These are phyloP conservation scores for Xylaria sp. DNA, from an alignment of 495 filamentous ascomycete genomes.

Conservation along the genomic window DNA sequence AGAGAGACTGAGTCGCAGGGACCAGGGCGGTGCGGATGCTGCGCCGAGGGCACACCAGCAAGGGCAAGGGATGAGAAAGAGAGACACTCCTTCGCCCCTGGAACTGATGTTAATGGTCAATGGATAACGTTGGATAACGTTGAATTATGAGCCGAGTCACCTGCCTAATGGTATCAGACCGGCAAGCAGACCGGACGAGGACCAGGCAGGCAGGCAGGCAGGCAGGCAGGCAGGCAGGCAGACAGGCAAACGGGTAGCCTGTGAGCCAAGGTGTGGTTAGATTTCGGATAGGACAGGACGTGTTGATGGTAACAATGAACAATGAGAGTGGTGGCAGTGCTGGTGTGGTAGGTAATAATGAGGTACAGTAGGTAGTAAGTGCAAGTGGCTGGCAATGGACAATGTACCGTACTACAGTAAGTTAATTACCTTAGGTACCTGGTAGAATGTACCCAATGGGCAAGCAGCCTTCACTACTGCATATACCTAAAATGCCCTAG, in stretches of 20 bases:
- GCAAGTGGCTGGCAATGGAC: not conserved
- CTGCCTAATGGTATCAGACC: constrained; percentile 6
- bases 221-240: not conserved
- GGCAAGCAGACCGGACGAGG: constrained; percentile 4
- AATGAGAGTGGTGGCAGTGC: constrained; percentile 4
- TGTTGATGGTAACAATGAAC: not conserved
- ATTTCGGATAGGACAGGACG: not conserved
- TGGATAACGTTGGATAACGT: too few relatives aligned
- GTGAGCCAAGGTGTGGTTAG: constrained; percentile 10
- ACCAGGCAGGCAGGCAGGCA: not conserved
- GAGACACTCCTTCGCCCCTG: constrained; percentile 27
- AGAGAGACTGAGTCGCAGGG: not conserved
- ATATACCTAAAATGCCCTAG: not conserved
- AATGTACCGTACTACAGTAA: not conserved
- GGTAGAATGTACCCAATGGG: not conserved
- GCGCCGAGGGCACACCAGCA: constrained; percentile 9
- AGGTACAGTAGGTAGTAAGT: not conserved
- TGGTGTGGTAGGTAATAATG: too few relatives aligned
- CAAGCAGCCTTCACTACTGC: not conserved
- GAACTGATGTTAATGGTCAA: not conserved
- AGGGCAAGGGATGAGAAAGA: constrained; percentile 33
- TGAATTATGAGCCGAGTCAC: not conserved
- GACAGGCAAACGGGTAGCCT: not conserved
- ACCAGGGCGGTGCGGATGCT: constrained; percentile 4
- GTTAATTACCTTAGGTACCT: not conserved